phyloP scores from a whole-genome alignment of 164 flowering plant species.

The Echeveria elegans region DNA sequence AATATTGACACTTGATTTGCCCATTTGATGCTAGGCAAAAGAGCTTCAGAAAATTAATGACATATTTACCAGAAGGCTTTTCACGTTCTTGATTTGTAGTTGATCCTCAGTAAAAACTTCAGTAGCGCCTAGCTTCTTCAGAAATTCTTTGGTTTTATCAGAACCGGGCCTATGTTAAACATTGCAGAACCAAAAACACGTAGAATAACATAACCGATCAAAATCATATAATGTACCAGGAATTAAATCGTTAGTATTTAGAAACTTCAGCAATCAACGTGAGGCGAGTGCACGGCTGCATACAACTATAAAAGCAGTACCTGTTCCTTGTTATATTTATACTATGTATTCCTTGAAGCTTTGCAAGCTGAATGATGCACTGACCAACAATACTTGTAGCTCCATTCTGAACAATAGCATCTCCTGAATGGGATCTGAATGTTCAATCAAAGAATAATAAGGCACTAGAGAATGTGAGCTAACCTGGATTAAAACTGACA shows the following conservation, averaged over 20 bases:
- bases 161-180: slow-evolving; percentile 48
- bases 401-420: slow-evolving; percentile 92
- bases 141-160: slow-evolving; percentile 64
- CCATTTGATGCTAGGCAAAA: neutral
- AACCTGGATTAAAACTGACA: slow-evolving; percentile 63
- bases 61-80: slow-evolving; percentile 54
- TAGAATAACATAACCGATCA: neutral
- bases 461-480: neutral
- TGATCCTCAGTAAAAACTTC: slow-evolving; percentile 77
- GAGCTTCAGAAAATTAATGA: too few relatives aligned
- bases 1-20: neutral
- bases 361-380: slow-evolving; percentile 90
- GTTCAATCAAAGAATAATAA: neutral
- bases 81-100: slow-evolving; percentile 65
- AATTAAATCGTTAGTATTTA: neutral
- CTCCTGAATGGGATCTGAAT: slow-evolving; percentile 39
- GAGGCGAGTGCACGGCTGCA: neutral
- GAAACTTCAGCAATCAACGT: neutral
- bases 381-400: slow-evolving; percentile 98
- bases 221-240: neutral
- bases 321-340: slow-evolving; percentile 87
- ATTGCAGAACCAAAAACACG: neutral
- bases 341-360: slow-evolving; percentile 58
- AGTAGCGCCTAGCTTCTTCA: slow-evolving; percentile 78
- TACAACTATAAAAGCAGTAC: slow-evolving; percentile 21